These are phyloP conservation scores for Glarea lozoyensis DNA, from an alignment of 495 filamentous ascomycete species.

Conservation along the genomic window DNA sequence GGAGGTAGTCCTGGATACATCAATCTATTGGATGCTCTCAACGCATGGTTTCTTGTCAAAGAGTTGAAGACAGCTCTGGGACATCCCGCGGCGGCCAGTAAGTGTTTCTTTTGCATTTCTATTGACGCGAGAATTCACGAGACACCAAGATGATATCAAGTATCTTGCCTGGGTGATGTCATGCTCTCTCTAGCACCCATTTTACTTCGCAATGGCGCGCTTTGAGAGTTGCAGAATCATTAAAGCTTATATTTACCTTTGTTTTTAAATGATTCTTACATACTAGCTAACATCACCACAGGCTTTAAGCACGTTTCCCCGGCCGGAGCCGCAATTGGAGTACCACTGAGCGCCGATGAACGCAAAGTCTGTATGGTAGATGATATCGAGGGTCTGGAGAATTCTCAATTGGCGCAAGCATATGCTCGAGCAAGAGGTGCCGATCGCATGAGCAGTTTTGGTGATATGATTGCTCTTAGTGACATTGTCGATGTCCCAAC, in stretches of 20 bases:
- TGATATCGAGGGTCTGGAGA: constrained; percentile 81
- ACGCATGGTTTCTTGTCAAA: constrained; percentile 94
- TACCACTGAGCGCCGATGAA: constrained; percentile 76
- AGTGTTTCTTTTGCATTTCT: no score
- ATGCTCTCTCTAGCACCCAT: no score
- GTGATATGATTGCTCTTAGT: constrained; percentile 89
- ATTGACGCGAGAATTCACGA: no score
- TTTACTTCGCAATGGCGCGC: no score
- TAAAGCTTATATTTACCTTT: no score
- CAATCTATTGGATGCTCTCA: constrained; percentile 92
- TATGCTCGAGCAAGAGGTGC: constrained; percentile 92
- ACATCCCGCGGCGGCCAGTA: constrained; percentile 85
- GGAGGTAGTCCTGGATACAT: constrained; percentile 89
- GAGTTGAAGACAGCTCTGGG: constrained; percentile 83
- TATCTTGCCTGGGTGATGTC: no score
- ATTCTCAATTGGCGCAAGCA: constrained; percentile 79
- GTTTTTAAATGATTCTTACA: no score
- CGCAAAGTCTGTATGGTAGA: constrained; percentile 97
- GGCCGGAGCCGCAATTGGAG: constrained; percentile 88
- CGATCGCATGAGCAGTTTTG: constrained; percentile 96
- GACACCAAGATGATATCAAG: no score
- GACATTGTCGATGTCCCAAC: constrained; percentile 83
- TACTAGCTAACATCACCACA: no score
- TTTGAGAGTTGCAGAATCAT: no score
- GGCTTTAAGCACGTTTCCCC: constrained; percentile 99